Evolutionary conservation across 139 green algal species (phyloP).

Genomic region (Chlorella sp.): DNA sequence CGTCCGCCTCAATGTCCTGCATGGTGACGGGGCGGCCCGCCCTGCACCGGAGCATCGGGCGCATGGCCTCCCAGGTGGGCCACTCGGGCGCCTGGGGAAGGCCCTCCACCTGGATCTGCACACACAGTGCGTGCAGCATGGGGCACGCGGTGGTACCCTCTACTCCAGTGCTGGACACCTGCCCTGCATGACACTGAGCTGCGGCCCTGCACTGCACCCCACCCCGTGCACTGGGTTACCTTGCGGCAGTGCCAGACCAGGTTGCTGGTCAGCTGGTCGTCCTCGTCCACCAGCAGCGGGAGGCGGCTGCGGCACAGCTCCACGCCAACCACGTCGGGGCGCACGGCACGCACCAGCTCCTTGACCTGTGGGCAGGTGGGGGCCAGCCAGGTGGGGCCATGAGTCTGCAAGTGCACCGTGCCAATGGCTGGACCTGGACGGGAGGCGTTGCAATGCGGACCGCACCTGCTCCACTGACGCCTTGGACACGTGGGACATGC

Average conservation of each 20-base stretch:
- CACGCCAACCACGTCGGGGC: conserved; percentile 56
- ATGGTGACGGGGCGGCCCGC: conserved; percentile 35
- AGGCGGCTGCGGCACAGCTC: conserved; percentile 81
- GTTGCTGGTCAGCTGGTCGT: conserved; percentile 12
- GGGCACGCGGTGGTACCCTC: too few relatives aligned
- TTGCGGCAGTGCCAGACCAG: conserved; percentile 54
- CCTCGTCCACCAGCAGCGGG: conserved; percentile 54
- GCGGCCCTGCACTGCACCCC: too few relatives aligned
- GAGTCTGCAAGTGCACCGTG: too few relatives aligned
- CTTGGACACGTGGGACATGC: conserved; percentile 71
- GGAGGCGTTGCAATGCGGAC: too few relatives aligned
- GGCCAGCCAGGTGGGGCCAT: background rate
- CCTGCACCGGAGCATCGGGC: conserved; percentile 28
- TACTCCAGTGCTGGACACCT: too few relatives aligned
- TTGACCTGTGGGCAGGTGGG: conserved; percentile 14
- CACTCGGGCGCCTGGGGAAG: conserved; percentile 34
- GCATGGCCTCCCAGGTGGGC: conserved; percentile 47
- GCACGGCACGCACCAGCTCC: conserved; percentile 45
- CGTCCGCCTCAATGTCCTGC: conserved; percentile 63
- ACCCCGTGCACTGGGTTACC: too few relatives aligned
- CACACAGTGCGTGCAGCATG: background rate
- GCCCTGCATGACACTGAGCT: too few relatives aligned
- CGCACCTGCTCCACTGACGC: conserved; percentile 47
- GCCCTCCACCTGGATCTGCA: conserved; percentile 33
- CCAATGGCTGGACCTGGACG: too few relatives aligned